Evolutionary conservation across 495 filamentous ascomycete genomes (phyloP), one percentile per base, ranked within the genome.

Genomic region (Neurospora sp.): DNA sequence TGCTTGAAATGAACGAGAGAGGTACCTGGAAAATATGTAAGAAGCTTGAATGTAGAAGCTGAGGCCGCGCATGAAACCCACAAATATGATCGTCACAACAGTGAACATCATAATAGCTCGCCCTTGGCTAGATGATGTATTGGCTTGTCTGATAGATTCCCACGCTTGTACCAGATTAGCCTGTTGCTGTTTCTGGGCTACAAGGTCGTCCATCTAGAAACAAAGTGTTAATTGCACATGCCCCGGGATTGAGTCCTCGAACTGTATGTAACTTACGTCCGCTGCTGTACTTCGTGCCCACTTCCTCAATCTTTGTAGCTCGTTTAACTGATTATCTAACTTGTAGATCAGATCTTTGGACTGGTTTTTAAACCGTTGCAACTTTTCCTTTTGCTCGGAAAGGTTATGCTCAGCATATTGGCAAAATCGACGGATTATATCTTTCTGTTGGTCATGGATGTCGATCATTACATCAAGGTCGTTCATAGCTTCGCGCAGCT

Each of bases 381-480:
- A n/a, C 27, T 74, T 69, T 8, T 71, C 69, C 35, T 70, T 44
- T 48, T 48, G 3, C 5, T 73, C 37, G 16, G 3, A 27, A 78
- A 44, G 22, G 79, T 78, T 59, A 1, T 73, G 40, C 59, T 81
- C 77, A 9, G 89, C 84, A 69, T 92, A 88, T 70, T 88, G 87
- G 10, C 88, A 75, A 72, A 91, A 89, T 74, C 84, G 83, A 40
- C 85, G 83, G 48, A 91, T 84, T 3, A 88, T 85, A 69, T 85
- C 85, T 68, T 87, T 79, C 73, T 92, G 88, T 31, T 88, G 76
- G 35, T 73, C 84, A 16, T 85, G 83, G 72, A 91, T 88, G 1
- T 86, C 81, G 40, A 88, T 83, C 81, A 93, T 91, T 80, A 92
- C 92, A 73, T 91, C 88, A 27, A 93, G 81, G 77, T 93, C 91